phyloP scores from a whole-genome alignment of 805 yeast genomes.

The Starmera dryadoides region DNA sequence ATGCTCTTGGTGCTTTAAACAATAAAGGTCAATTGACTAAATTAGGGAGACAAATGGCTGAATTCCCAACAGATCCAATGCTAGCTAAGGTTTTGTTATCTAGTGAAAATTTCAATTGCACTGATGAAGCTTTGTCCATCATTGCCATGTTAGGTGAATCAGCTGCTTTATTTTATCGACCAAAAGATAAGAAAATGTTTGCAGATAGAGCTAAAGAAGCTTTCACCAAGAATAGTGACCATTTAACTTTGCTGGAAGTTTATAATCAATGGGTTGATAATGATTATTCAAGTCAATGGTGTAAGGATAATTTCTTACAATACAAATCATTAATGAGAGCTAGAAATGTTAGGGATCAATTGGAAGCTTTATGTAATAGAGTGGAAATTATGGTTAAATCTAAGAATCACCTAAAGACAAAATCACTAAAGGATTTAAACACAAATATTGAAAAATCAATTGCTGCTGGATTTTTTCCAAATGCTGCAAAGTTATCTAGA shows the following conservation, averaged over 20 bases:
- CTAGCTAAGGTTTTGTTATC: slow-evolving; percentile 88
- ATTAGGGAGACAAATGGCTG: slow-evolving; percentile 82
- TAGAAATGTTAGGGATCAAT: slow-evolving; percentile 63
- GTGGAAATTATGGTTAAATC: slow-evolving; percentile 35
- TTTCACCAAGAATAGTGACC: slow-evolving; percentile 62
- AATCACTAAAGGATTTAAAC: slow-evolving; percentile 41
- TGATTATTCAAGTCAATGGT: slow-evolving; percentile 72
- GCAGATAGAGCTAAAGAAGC: slow-evolving; percentile 85
- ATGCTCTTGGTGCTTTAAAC: slow-evolving; percentile 80
- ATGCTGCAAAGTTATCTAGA: slow-evolving; percentile 81
- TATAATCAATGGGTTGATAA: slow-evolving; percentile 71
- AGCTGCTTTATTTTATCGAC: slow-evolving; percentile 83
- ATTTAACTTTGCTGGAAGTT: slow-evolving; percentile 63
- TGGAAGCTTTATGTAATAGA: slow-evolving; percentile 51
- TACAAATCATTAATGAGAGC: slow-evolving; percentile 65
- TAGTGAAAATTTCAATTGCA: slow-evolving; percentile 76
- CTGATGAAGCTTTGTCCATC: slow-evolving; percentile 81
- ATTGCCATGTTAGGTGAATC: slow-evolving; percentile 92
- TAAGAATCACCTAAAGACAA: slow-evolving; percentile 24
- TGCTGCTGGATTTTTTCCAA: slow-evolving; percentile 92
- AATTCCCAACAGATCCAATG: slow-evolving; percentile 94
- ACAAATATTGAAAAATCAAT: slow-evolving; percentile 78
- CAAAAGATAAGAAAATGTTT: slow-evolving; percentile 75
- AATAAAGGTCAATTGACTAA: slow-evolving; percentile 90
- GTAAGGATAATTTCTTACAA: slow-evolving; percentile 76